Evolutionary conservation across 352 stramenopile genomes (phyloP).

Genomic region (Sclerospora graminicola): DNA sequence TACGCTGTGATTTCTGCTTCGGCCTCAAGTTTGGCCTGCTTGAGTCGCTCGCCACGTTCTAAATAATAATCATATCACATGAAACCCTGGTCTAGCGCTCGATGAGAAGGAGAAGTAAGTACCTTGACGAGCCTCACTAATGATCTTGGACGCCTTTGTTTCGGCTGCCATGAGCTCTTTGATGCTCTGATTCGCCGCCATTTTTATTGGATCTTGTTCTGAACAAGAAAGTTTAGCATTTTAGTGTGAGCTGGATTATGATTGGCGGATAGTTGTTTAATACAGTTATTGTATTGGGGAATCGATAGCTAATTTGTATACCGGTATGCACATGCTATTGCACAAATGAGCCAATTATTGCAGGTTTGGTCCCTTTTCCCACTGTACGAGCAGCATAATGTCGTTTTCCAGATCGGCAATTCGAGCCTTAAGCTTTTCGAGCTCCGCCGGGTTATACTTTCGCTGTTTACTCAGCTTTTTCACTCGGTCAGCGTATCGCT

Average conservation of each 20-base stretch:
- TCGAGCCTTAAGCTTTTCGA: conserved; percentile 29
- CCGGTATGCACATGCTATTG: no score
- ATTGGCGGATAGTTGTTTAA: conserved; percentile 15
- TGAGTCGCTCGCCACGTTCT: conserved; percentile 81
- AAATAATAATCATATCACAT: no score
- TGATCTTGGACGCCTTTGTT: conserved; percentile 87
- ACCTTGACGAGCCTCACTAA: conserved; percentile 81
- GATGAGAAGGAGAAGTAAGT: no score
- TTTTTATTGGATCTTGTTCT: conserved; percentile 18
- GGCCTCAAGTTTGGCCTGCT: conserved; percentile 82
- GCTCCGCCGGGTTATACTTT: conserved; percentile 34
- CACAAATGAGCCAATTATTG: background rate
- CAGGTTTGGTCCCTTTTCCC: conserved; percentile 17
- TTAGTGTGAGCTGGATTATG: background rate
- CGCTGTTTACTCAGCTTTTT: conserved; percentile 36
- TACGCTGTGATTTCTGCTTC: conserved; percentile 80
- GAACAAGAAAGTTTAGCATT: background rate
- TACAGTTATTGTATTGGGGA: no score
- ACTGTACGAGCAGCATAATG: conserved; percentile 42
- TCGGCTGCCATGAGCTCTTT: conserved; percentile 87
- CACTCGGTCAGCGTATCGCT: conserved; percentile 44
- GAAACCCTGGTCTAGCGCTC: no score
- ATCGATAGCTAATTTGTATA: no score
- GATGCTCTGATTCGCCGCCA: conserved; percentile 82
- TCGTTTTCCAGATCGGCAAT: conserved; percentile 55